Conservation (phyloP, 2,329 filamentous ascomycete genomes). For the Penicillium hordei region DNA sequence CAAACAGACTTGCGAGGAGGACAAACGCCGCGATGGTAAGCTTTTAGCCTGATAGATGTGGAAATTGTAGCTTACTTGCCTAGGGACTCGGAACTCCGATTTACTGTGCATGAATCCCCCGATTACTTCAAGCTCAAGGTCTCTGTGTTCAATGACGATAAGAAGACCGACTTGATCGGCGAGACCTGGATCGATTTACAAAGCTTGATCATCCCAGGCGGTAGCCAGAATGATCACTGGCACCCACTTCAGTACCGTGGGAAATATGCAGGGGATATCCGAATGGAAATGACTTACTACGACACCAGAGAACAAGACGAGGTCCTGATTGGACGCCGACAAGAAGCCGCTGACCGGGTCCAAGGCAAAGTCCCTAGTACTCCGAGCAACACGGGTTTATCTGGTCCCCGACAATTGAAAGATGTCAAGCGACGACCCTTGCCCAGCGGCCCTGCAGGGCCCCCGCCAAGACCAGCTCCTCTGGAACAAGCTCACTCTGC, state of each 20-base stretch:
- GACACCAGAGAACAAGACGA: constrained; percentile 85
- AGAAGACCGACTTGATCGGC: constrained; percentile 93
- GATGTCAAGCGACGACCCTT: constrained; percentile 80
- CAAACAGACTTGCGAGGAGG: constrained; percentile 90
- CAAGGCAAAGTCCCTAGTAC: constrained; percentile 29
- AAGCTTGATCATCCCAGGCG: constrained; percentile 76
- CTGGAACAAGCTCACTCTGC: constrained; percentile 23
- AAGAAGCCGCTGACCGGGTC: constrained; percentile 40
- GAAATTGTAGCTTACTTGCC: background rate
- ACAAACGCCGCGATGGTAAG: constrained; percentile 90
- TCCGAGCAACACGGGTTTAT: constrained; percentile 30
- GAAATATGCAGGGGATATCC: constrained; percentile 93
- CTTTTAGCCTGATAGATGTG: background rate
- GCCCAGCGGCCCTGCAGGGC: constrained; percentile 70
- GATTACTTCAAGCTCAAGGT: constrained; percentile 96
- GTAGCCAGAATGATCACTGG: constrained; percentile 93
- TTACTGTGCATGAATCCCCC: constrained; percentile 90
- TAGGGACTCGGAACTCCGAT: constrained; percentile 97
- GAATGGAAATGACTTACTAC: constrained; percentile 95
- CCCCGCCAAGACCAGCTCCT: constrained; percentile 34
- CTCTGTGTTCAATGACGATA: constrained; percentile 97
- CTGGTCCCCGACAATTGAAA: constrained; percentile 55
- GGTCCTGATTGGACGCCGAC: constrained; percentile 56
- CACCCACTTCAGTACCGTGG: constrained; percentile 82
- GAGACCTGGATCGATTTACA: constrained; percentile 87